Base-by-base conservation (phyloP, 139 green algal genomes). In the Chlorella sp. region DNA sequence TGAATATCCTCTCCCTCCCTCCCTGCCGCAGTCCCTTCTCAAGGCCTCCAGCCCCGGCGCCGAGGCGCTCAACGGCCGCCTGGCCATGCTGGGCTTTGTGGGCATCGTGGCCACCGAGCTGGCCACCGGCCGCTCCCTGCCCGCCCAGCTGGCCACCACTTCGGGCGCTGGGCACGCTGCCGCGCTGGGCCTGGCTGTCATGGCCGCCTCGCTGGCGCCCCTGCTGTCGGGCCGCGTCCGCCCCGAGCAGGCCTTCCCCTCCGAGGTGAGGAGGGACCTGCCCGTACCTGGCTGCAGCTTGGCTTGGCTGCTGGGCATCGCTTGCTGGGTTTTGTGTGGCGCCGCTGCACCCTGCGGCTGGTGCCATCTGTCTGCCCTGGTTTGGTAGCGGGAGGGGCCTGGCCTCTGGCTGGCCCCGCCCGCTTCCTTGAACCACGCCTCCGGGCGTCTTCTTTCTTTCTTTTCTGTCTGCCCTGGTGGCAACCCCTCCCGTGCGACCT, bases 21-120 rank as follows among this genome's bases (percentile, higher is more conserved):
- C 26, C 41, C 26, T 0, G 38, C 13, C 36, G 47, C 76, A 82
- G 75, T 17, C 75, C 23, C 18, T 82, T n/a, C 75, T 82, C 75
- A 82, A 71, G 78, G 64, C 44, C 30, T 12, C 62, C 15, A 56
- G 55, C 68, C 68, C 82, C 30, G 71, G 72, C 82, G 71, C 82
- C 32, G 95, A 98, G 90, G 94, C 98, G 81, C 97, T 98, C 92
- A 98, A 98, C 90, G 94, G 94, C 70, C 93, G 95, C 82, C 89
- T 97, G 1, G 94, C 94, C 69, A 94, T 94, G 90, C 84, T 96
- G 11, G 89, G 89, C 1, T 93, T 94, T 68, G 82, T 90, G 60
- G 91, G 89, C 57, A 80, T 89, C 26, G 71, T 74, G 32, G 82
- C 12, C 30, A 36, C 74, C 17, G 82, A 87, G 74, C 25, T 87